Evolutionary conservation across 495 filamentous ascomycete species (phyloP), one percentile per base, ranked within the genome.

Genomic region (Wilcoxina mikolae): DNA sequence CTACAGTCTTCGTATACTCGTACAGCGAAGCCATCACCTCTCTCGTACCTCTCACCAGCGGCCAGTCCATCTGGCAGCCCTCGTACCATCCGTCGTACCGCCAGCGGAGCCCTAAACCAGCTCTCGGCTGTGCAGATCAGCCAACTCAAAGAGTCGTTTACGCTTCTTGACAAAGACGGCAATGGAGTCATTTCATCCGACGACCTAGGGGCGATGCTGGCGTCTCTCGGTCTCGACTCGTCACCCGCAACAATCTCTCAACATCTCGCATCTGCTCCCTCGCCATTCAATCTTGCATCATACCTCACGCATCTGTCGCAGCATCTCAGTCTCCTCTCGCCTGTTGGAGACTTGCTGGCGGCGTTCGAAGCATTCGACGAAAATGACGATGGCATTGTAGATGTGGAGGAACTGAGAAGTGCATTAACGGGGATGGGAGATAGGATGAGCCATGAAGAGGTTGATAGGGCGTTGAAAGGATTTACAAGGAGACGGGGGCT

Each of bases 321-420:
- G 7, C 73, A 84, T 0, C 71, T 96, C n/a, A 76, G 77, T 0
- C 75, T 78, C 0, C 70, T 95, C 17, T 87, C 83, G 0, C 78
- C 82, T 2, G 77, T 77, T 11, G 73, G 78, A 20, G 91, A 98
- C 57, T 76, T 98, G 0, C 61, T 83, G 1, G 86, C 84, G 4
- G 91, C 93, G 0, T 86, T 98, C 58, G 83, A 84, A 9, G 93
- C 93, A 0, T 98, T 98, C 59, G 91, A 98, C 61, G 85, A 93
- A 57, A 86, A 93, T 58, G 91, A 98, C 67, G 87, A 84, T 61
- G 91, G 93, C 5, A 87, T 94, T 66, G 78, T 96, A 27, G 87
- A 95, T 62, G 72, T 91, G 17, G 74, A 68, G 1, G 90, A 94
- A 67, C 70, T 98, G 45, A 76, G 83, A 31, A 84, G 90, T 59